Base-by-base conservation (phyloP, 2,329 filamentous ascomycete species). In the Rhynchosporium graminicola region DNA sequence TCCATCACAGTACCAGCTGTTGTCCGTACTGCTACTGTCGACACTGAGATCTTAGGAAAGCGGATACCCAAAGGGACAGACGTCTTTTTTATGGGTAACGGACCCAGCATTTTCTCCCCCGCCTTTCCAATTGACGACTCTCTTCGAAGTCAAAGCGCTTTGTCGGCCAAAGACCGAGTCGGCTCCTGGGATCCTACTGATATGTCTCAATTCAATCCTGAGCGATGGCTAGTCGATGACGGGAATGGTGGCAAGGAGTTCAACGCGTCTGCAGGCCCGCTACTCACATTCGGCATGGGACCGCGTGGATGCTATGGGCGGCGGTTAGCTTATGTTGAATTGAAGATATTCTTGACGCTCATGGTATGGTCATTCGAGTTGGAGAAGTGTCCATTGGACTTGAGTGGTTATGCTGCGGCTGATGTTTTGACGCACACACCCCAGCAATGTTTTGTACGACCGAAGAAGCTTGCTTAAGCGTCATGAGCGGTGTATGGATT, bases 241-340 rank as follows among this genome's bases (percentile, higher is more conserved):
- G 50, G 70, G 3, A 40, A 55, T 12, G 62, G 66, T 47, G 33
- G 45, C 0, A 62, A 61, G 48, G 68, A 68, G 15, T 77, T 76
- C 45, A 72, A 76, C 48, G 59, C 71, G 1, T 62, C 69, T 51
- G 75, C 77, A 0, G 77, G 77, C 0, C 77, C 76, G 0, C 70
- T 63, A 12, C 65, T 78, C 29, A 67, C 73, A 0, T 80, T 79
- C 65, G 75, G 76, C 0, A 50, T 72, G 5, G 78, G 78, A 0
- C 71, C 73, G 2, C 67, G 78, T 2, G 74, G 74, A 1, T 80
- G 78, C 59, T 79, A 74, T 54, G 77, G 78, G 0, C 73, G 72
- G 59, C 73, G 68, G 65, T 63, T 79, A 63, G 77, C 75, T 1
- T 71, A 76, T 40, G 46, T 77, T 43, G 69, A 77, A 64, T 40